Conservation (phyloP, 176 grass and related monocot species). For the Eleusine indica region DNA sequence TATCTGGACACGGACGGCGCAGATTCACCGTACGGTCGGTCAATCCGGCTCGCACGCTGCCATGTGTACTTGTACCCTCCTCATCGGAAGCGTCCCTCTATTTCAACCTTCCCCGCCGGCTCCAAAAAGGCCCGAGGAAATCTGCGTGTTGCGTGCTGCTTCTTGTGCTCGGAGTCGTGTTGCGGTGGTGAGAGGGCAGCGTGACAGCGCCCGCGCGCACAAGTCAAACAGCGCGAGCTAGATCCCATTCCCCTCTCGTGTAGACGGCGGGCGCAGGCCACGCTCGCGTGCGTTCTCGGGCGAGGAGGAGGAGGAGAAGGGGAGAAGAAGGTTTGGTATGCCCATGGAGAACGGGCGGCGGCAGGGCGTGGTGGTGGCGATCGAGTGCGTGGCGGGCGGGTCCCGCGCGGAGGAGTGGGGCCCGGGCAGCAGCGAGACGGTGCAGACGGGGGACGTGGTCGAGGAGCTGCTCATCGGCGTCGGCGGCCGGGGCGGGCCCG, state of each 20-base stretch:
- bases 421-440: slow-evolving; percentile 55
- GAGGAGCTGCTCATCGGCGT: slow-evolving; percentile 72
- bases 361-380: slow-evolving; percentile 63
- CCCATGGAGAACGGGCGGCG: slow-evolving; percentile 52
- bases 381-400: slow-evolving; percentile 82
- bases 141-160: slow-evolving; percentile 10
- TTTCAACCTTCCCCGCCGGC: neutral
- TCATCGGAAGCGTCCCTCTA: neutral
- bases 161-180: neutral
- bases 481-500: slow-evolving; percentile 38
- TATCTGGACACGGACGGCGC: neutral
- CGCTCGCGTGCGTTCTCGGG: neutral
- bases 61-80: neutral
- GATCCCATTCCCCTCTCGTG: neutral
- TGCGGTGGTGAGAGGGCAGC: slow-evolving; percentile 28
- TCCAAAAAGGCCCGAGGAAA: slow-evolving; percentile 8
- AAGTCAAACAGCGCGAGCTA: slow-evolving; percentile 25
- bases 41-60: neutral
- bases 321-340: neutral
- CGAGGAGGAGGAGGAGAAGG: neutral
- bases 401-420: slow-evolving; percentile 83
- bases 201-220: slow-evolving; percentile 16
- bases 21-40: neutral
- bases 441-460: slow-evolving; percentile 80
- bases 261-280: neutral